These are phyloP conservation scores for Candida ficus DNA, from an alignment of 805 yeast genomes.

Conservation along the genomic window DNA sequence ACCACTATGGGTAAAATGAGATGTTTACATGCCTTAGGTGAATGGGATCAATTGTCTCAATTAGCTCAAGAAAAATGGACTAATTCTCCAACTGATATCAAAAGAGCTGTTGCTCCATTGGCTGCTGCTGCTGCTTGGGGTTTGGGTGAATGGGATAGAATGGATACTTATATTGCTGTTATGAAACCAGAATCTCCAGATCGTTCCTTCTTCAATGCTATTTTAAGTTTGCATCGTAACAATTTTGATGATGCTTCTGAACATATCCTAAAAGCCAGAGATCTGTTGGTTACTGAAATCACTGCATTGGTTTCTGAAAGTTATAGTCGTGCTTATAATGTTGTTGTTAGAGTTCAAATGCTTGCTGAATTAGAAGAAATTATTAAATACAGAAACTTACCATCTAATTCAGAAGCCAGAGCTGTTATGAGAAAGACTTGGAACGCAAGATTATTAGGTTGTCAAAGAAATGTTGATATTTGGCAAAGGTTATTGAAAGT, in stretches of 20 bases:
- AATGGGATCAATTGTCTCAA: slow-evolving; percentile 90
- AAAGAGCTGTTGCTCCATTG: slow-evolving; percentile 85
- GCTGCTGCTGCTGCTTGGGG: slow-evolving; percentile 99
- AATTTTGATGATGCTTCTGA: slow-evolving; percentile 75
- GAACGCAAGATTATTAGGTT: slow-evolving; percentile 87
- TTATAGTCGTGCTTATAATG: slow-evolving; percentile 94
- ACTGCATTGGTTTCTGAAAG: slow-evolving; percentile 94
- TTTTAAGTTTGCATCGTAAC: slow-evolving; percentile 77
- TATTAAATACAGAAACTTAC: slow-evolving; percentile 78
- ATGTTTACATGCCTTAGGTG: slow-evolving; percentile 96
- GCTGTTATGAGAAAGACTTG: slow-evolving; percentile 82
- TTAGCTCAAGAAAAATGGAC: slow-evolving; percentile 86
- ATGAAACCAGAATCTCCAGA: slow-evolving; percentile 94
- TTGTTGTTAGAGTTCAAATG: slow-evolving; percentile 96
- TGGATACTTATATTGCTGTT: slow-evolving; percentile 85
- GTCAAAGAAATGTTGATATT: slow-evolving; percentile 96
- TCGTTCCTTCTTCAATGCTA: slow-evolving; percentile 90
- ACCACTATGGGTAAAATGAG: slow-evolving; percentile 97
- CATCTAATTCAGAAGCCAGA: slow-evolving; percentile 78
- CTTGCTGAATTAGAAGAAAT: slow-evolving; percentile 95
- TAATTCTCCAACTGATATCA: slow-evolving; percentile 62
- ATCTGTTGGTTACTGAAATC: slow-evolving; percentile 83
- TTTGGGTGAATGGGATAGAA: slow-evolving; percentile 90
- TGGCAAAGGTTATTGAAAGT: slow-evolving; percentile 97
- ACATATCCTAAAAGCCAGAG: slow-evolving; percentile 82